Percentiles rank a stretch among this genome's conserved stretches.
Conservation (phyloP, 352 stramenopile genomes). For the Saprolegnia diclina region DNA sequence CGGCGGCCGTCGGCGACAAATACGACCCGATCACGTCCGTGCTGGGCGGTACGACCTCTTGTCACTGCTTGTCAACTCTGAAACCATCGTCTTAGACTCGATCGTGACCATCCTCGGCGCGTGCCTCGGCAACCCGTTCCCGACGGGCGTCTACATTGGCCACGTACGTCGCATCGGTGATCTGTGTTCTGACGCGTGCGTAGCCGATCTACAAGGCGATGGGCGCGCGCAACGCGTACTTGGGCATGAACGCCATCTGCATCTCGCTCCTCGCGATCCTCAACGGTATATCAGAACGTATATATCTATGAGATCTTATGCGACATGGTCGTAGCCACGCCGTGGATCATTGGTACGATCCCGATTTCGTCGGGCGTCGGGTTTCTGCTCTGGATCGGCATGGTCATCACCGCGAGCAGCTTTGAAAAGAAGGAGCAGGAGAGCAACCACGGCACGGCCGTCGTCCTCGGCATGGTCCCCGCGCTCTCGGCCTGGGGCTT, state of each 20-base stretch:
- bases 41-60: slow-evolving; percentile 28
- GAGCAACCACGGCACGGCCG: slow-evolving; percentile 38
- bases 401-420: slow-evolving; percentile 40
- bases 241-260: slow-evolving; percentile 33
- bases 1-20: slow-evolving; percentile 38
- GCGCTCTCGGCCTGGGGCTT: slow-evolving; percentile 39
- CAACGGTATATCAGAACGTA: slow-evolving; percentile 34
- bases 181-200: neutral
- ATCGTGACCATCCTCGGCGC: slow-evolving; percentile 38
- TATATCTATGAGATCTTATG: too few relatives aligned
- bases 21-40: slow-evolving; percentile 36
- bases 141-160: slow-evolving; percentile 41
- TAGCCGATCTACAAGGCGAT: slow-evolving; percentile 46
- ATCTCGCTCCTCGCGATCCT: slow-evolving; percentile 34
- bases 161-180: slow-evolving; percentile 28
- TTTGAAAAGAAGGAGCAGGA: slow-evolving; percentile 37
- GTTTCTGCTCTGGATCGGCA: slow-evolving; percentile 47
- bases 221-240: slow-evolving; percentile 37
- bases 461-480: slow-evolving; percentile 41
- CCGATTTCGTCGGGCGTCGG: slow-evolving; percentile 40
- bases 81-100: slow-evolving; percentile 30
- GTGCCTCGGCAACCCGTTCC: slow-evolving; percentile 39
- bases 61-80: neutral
- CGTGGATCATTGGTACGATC: slow-evolving; percentile 36
- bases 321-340: slow-evolving; percentile 23